Base-by-base conservation (phyloP, 352 stramenopile species). In the Phytopythium helicoides region DNA sequence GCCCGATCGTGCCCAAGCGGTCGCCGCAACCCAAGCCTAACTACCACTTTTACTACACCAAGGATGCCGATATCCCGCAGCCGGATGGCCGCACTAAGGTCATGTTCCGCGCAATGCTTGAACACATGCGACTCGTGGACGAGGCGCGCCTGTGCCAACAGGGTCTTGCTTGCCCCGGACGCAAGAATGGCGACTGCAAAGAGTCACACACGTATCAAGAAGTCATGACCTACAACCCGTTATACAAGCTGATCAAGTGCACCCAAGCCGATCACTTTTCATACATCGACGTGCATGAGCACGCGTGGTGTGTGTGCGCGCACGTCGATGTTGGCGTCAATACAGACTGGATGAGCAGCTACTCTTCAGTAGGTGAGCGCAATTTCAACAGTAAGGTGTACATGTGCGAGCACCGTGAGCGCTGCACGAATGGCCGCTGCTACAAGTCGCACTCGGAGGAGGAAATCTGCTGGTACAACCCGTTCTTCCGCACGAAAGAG, bases 401-500 rank as follows among this genome's bases (percentile, higher is more conserved):
- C 34, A 64, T 69, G 21, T 77, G 68, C 34, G 54, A 56, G 14
- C 56, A 58, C 25, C 60, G 62, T 11, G 36, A 55, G 23, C 71
- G 68, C 21, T 77, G 68, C 42, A 66, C 47, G 6, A 73, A 71
- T 46, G 53, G 19, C 25, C 65, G 69, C 51, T 77, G 68, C 60
- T 41, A 60, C 44, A 77, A 71, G 54, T 73, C 68, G 47, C 68
- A 77, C 56, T 71, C 64, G 38, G 68, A 70, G 51, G 64, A 68
- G 44, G 68, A 77, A 58, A 68, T 77, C 54, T 73, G 68, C 61
- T 77, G 68, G 68, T 77, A 77, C 64, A 77, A 73, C 35, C 68
- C 68, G 31, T 77, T 54, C 10, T 77, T 73, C 54, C 71, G 71
- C 54, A 71, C 68, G 23, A 73, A 77, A 28, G 58, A 65, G 34